These are phyloP conservation scores for Cyclotella distinguenda DNA, from an alignment of 108 stramenopile species.

Conservation along the genomic window DNA sequence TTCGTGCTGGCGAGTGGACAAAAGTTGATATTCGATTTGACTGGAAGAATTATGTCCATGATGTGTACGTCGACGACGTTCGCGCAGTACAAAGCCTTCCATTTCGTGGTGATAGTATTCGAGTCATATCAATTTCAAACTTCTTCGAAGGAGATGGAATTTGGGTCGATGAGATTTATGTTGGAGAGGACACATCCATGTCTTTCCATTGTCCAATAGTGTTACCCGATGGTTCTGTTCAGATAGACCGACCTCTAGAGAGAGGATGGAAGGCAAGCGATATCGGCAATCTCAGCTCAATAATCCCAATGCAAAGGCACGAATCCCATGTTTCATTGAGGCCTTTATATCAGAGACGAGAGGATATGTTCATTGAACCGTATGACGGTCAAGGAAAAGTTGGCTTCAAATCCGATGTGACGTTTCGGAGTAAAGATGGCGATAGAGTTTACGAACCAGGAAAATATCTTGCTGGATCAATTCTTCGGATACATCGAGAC, in stretches of 20 bases:
- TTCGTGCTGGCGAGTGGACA: slow-evolving; percentile 60
- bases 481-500: slow-evolving; percentile 40
- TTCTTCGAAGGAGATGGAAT: slow-evolving; percentile 42
- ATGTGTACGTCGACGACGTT: slow-evolving; percentile 63
- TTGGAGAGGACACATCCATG: slow-evolving; percentile 76
- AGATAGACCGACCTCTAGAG: slow-evolving; percentile 48
- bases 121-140: slow-evolving; percentile 52
- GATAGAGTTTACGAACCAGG: slow-evolving; percentile 43
- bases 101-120: slow-evolving; percentile 43
- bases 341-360: slow-evolving; percentile 36
- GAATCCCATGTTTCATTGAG: slow-evolving; percentile 60
- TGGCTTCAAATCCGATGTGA: slow-evolving; percentile 54
- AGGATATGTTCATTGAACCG: slow-evolving; percentile 31
- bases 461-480: slow-evolving; percentile 52
- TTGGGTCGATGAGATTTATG: slow-evolving; percentile 83
- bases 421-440: slow-evolving; percentile 28
- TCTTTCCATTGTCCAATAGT: slow-evolving; percentile 57
- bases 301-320: slow-evolving; percentile 59
- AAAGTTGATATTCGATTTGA: slow-evolving; percentile 80
- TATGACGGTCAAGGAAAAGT: slow-evolving; percentile 66
- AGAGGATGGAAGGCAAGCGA: slow-evolving; percentile 62
- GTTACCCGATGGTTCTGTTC: slow-evolving; percentile 21
- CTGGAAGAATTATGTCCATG: slow-evolving; percentile 60
- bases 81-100: slow-evolving; percentile 26
- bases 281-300: slow-evolving; percentile 38